Percentiles rank a stretch among this genome's conserved stretches.
Evolutionary conservation across 2,329 filamentous ascomycete species (phyloP).

Genomic region (Botrytis squamosa): DNA sequence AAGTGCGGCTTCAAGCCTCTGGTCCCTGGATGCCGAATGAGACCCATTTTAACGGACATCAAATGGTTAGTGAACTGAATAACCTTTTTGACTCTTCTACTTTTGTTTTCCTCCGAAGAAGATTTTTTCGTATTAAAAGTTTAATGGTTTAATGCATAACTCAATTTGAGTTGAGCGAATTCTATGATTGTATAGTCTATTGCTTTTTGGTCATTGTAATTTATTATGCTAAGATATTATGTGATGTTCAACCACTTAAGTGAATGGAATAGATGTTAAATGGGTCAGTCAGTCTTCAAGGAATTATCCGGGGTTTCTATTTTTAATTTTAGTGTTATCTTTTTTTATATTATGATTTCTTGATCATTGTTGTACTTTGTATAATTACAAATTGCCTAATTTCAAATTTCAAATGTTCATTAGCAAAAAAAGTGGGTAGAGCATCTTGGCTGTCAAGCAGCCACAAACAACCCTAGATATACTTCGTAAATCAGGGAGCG

Average conservation of each 20-base stretch:
- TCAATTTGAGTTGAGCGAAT: neutral
- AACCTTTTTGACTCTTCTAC: neutral
- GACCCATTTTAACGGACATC: neutral
- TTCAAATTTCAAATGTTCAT: neutral
- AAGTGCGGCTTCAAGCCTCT: neutral
- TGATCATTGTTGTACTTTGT: neutral
- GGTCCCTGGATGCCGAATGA: neutral
- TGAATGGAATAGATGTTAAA: neutral
- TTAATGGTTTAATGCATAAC: neutral
- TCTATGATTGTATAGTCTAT: neutral
- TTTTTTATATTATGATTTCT: neutral
- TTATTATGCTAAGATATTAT: neutral
- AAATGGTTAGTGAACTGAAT: neutral
- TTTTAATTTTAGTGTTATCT: neutral
- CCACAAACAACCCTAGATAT: neutral
- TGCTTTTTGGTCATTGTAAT: neutral
- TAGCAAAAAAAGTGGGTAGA: constrained; percentile 11
- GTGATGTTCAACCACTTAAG: neutral
- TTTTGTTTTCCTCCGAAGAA: neutral
- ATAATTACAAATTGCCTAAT: neutral
- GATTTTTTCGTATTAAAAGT: neutral
- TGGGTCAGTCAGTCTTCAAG: neutral
- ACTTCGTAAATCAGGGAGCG: neutral
- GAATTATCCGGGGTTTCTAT: neutral
- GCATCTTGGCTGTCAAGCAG: constrained; percentile 1